These are phyloP conservation scores for Aurifilum marmelostoma DNA, from an alignment of 2,329 filamentous ascomycete species.

Conservation along the genomic window DNA sequence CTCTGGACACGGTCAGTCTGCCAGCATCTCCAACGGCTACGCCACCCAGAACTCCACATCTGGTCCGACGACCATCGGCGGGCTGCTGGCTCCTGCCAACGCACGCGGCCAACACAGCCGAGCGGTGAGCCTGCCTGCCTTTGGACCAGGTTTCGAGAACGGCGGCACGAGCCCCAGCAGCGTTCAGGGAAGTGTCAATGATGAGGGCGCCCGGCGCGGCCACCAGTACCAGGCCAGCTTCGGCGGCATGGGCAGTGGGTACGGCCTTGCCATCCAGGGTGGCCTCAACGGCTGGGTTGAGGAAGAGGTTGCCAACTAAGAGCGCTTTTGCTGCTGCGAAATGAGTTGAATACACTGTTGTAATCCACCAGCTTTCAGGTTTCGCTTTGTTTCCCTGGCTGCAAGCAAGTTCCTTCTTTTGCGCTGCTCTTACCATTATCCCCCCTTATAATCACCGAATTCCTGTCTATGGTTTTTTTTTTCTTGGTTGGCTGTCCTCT, in stretches of 20 bases:
- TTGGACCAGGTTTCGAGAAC: slow-evolving; percentile 67
- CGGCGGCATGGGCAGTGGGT: slow-evolving; percentile 61
- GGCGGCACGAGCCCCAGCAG: slow-evolving; percentile 57
- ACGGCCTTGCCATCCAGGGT: slow-evolving; percentile 65
- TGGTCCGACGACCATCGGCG: slow-evolving; percentile 71
- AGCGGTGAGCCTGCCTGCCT: slow-evolving; percentile 82
- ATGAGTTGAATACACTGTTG: slow-evolving; percentile 32
- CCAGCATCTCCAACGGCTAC: slow-evolving; percentile 68
- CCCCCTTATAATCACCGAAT: slow-evolving; percentile 29
- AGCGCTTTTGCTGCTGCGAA: slow-evolving; percentile 20
- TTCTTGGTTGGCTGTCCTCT: slow-evolving; percentile 15
- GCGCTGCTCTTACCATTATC: slow-evolving; percentile 26
- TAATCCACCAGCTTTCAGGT: slow-evolving; percentile 31
- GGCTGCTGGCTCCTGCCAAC: slow-evolving; percentile 74
- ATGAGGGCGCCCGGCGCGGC: slow-evolving; percentile 61
- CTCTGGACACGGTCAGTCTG: slow-evolving; percentile 66
- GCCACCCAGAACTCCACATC: slow-evolving; percentile 54
- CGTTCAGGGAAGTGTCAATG: slow-evolving; percentile 46
- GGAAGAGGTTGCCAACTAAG: slow-evolving; percentile 65
- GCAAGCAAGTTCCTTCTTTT: slow-evolving; percentile 24
- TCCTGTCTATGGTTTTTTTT: slow-evolving; percentile 27
- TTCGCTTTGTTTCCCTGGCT: slow-evolving; percentile 27
- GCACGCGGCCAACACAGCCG: slow-evolving; percentile 69
- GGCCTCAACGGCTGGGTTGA: slow-evolving; percentile 70
- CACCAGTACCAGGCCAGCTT: slow-evolving; percentile 70